Base-by-base conservation (phyloP, 2,329 filamentous ascomycete genomes). In the Pyrenophora teres region DNA sequence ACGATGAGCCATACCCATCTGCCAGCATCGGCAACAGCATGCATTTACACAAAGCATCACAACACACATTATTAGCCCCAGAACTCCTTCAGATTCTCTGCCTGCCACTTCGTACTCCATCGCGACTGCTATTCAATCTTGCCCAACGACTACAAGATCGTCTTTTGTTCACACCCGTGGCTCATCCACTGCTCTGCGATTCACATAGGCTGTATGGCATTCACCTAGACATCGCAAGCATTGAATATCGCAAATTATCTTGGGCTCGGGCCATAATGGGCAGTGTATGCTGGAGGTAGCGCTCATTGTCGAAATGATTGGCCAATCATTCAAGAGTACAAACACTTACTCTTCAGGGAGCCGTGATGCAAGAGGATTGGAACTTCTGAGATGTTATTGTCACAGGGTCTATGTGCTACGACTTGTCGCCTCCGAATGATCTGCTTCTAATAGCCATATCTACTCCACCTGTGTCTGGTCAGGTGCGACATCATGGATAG, bases 231-330 rank as follows among this genome's bases (percentile, higher is more conserved):
- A 84, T 75, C 0, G 82, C 81, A 3, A 84, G 73, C 35, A 83
- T 78, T 0, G 81, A 80, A 50, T 81, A 81, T 3, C 78, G 69
- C 0, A 84, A 58, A 4, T 81, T 76, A 0, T 79, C 75, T 10
- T 79, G 81, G 2, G 70, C 74, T 18, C 77, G 76, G 1, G 81
- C 80, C 40, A 83, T 68, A 3, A 80, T 67, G 0, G 81, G 81
- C 2, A 84, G 72, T 5, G 79, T 76, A 0, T 79, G 76, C 21
- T 78, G 76, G 52, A 84, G 84, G 40, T 81, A 79, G 1, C 77
- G 76, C n/a, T 79, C 71, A 16, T 74, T 73, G 52, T 84, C 82
- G 43, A 84, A 83, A 68, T 82, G 84, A 58, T 84, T 82, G 3
- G 84, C 64, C 80, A 83, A 39, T 82, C 62, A 15, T 62, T 61